Percentiles rank a stretch among this genome's conserved stretches.
Evolutionary conservation across 208 protist species (phyloP).

Genomic region (Leishmania gerbilli): DNA sequence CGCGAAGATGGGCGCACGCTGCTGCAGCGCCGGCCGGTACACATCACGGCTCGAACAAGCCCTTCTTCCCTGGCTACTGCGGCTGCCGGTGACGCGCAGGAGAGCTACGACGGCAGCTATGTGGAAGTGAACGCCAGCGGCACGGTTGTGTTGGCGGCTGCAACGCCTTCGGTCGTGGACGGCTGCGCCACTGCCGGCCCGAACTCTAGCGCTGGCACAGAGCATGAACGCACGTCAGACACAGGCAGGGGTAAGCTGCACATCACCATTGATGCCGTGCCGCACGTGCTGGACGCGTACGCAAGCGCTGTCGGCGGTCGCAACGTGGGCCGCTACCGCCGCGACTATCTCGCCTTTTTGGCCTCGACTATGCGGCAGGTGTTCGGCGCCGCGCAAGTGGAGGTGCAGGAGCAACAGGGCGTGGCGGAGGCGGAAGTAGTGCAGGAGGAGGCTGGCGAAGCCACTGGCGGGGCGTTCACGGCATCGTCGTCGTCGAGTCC

Average conservation of each 20-base stretch:
- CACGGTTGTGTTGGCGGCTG: constrained; percentile 64
- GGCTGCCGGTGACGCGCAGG: constrained; percentile 14
- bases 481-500: constrained; percentile 9
- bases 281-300: constrained; percentile 69
- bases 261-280: constrained; percentile 72
- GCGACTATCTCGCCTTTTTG: constrained; percentile 58
- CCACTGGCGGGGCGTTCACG: constrained; percentile 6
- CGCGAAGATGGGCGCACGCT: constrained; percentile 79
- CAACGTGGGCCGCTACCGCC: constrained; percentile 49
- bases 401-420: constrained; percentile 57
- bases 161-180: constrained; percentile 66
- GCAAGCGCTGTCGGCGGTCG: constrained; percentile 53
- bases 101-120: constrained; percentile 55
- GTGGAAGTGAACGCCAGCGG: constrained; percentile 61
- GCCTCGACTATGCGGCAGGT: constrained; percentile 57
- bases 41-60: constrained; percentile 23
- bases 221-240: constrained; percentile 24
- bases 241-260: constrained; percentile 42
- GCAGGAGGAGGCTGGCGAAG: constrained; percentile 2
- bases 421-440: constrained; percentile 68
- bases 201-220: not conserved
- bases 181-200: constrained; percentile 22
- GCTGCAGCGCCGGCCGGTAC: constrained; percentile 72
- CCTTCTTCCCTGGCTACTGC: constrained; percentile 13
- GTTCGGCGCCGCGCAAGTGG: constrained; percentile 67